phyloP scores from a whole-genome alignment of 1,284 basidiomycete genomes.

The Athelia psychrophila region DNA sequence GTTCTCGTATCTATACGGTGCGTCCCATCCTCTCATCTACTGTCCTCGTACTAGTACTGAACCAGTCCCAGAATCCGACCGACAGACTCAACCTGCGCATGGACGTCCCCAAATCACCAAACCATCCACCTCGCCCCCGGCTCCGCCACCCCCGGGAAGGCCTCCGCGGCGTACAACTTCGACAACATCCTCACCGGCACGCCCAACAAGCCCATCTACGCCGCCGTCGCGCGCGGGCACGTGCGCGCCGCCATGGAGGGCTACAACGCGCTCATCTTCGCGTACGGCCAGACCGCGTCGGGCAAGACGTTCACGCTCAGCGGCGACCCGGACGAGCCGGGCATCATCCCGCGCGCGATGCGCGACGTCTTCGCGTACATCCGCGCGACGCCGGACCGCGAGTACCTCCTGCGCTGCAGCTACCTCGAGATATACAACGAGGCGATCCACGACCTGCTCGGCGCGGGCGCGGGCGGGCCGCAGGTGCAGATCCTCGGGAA shows the following conservation, averaged over 20 bases:
- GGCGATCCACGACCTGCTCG: slow-evolving; percentile 82
- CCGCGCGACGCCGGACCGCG: slow-evolving; percentile 68
- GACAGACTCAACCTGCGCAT: slow-evolving; percentile 50
- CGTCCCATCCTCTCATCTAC: slow-evolving; percentile 12
- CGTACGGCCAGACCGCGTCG: slow-evolving; percentile 88
- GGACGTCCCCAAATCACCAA: slow-evolving; percentile 42
- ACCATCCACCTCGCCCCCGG: slow-evolving; percentile 56
- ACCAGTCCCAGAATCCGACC: slow-evolving; percentile 63
- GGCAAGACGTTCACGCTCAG: slow-evolving; percentile 93
- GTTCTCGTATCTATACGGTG: slow-evolving; percentile 87
- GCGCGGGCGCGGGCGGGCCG: slow-evolving; percentile 52
- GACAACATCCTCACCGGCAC: slow-evolving; percentile 81
- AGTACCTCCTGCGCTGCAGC: slow-evolving; percentile 91
- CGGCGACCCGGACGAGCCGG: slow-evolving; percentile 82
- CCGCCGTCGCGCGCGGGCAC: slow-evolving; percentile 80
- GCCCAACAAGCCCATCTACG: slow-evolving; percentile 85
- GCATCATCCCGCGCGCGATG: slow-evolving; percentile 94
- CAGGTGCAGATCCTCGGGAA: slow-evolving; percentile 68
- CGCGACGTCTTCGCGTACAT: slow-evolving; percentile 81
- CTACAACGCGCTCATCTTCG: slow-evolving; percentile 93
- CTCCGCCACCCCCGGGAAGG: slow-evolving; percentile 41
- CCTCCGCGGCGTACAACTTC: slow-evolving; percentile 60
- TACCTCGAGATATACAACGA: slow-evolving; percentile 99
- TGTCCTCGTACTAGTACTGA: slow-evolving; percentile 3
- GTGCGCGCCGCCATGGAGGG: slow-evolving; percentile 95